Conservation (phyloP, 2,329 filamentous ascomycete genomes). For the Aspergillus hiratsukae region DNA sequence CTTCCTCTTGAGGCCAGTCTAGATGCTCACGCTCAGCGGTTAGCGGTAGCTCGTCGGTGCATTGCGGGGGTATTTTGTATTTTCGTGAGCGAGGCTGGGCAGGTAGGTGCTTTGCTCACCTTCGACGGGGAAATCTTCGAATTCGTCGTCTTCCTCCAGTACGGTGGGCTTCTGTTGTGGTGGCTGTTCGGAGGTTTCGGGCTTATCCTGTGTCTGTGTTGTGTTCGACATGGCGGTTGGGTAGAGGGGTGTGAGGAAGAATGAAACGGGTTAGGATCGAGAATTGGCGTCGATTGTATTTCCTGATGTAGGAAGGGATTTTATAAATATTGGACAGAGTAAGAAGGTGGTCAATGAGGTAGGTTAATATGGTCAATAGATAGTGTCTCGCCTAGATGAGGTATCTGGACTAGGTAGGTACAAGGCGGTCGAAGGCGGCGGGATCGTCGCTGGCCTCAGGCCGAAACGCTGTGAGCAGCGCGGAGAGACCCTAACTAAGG, state of each 20-base stretch:
- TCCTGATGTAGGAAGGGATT: background rate
- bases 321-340: background rate
- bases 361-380: background rate
- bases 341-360: no score
- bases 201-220: conserved; percentile 31
- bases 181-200: conserved; percentile 41
- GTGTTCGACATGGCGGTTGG: conserved; percentile 44
- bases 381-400: background rate
- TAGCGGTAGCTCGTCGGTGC: background rate
- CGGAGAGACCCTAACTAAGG: background rate
- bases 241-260: conserved; percentile 1
- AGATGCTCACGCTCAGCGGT: conserved; percentile 8
- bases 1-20: conserved; percentile 94
- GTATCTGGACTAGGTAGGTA: background rate
- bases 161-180: conserved; percentile 62
- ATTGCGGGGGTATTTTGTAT: background rate
- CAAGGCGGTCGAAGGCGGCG: background rate
- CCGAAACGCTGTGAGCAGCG: background rate
- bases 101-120: conserved; percentile 51
- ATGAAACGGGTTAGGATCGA: background rate
- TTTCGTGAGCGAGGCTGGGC: background rate
- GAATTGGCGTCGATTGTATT: background rate
- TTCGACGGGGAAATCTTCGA: conserved; percentile 97
- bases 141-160: conserved; percentile 96
- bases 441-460: background rate